Evolutionary conservation across 495 filamentous ascomycete genomes (phyloP).

Genomic region (Trichoderma asperelloides): DNA sequence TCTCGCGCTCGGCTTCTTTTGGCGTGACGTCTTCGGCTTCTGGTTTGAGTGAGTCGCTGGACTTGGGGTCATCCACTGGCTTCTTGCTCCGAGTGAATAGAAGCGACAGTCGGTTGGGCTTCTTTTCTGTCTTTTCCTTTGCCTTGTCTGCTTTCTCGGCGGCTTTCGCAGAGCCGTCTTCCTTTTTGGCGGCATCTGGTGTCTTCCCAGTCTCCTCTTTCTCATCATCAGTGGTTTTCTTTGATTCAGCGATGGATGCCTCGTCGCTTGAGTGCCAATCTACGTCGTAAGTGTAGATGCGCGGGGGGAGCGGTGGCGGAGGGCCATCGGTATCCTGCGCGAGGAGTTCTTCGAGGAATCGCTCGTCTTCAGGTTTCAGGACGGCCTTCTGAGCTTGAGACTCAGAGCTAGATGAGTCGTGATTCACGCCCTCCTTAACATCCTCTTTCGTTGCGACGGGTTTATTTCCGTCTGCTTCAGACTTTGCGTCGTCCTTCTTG

Average conservation of each 20-base stretch:
- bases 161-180: neutral
- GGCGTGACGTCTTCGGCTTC: constrained; percentile 13
- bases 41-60: neutral
- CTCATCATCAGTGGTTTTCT: neutral
- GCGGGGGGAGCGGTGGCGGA: constrained; percentile 31
- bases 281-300: constrained; percentile 24
- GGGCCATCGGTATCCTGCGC: constrained; percentile 24
- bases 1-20: constrained; percentile 45
- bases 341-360: constrained; percentile 35
- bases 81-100: constrained; percentile 21
- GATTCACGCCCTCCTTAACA: neutral
- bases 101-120: constrained; percentile 21
- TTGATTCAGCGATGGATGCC: constrained; percentile 17
- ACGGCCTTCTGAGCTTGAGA: constrained; percentile 15
- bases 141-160: constrained; percentile 13
- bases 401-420: neutral
- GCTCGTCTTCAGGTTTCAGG: constrained; percentile 34
- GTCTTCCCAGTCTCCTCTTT: neutral
- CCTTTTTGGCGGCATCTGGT: neutral
- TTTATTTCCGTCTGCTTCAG: constrained; percentile 16
- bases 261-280: constrained; percentile 31
- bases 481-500: constrained; percentile 17
- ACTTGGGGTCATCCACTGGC: constrained; percentile 17
- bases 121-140: constrained; percentile 14
- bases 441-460: constrained; percentile 7